Percentiles rank a stretch among this genome's conserved stretches.
phyloP scores from a whole-genome alignment of 2,329 filamentous ascomycete genomes.

The Ceratocystis albifundus region DNA sequence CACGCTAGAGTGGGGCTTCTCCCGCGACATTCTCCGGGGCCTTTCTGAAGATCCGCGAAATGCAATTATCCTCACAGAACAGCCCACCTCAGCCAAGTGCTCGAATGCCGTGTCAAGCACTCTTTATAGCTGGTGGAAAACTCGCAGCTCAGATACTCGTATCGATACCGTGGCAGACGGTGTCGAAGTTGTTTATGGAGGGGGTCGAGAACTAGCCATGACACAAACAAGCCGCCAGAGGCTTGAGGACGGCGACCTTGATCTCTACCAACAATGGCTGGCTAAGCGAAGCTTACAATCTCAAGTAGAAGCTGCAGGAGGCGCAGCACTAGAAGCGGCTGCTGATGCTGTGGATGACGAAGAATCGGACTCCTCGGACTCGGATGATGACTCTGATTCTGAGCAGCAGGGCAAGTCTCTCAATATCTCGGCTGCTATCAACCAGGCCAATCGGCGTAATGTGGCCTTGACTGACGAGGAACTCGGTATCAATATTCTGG shows the following conservation, averaged over 20 bases:
- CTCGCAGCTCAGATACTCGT: constrained; percentile 48
- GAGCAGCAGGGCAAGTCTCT: constrained; percentile 86
- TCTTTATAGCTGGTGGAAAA: constrained; percentile 71
- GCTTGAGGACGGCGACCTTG: constrained; percentile 63
- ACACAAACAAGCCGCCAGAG: constrained; percentile 50
- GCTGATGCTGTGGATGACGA: constrained; percentile 69
- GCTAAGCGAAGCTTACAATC: constrained; percentile 79
- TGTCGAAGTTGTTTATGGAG: constrained; percentile 55
- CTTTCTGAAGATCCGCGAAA: constrained; percentile 70
- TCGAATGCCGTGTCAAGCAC: constrained; percentile 47
- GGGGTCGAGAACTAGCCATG: constrained; percentile 50
- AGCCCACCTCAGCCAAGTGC: constrained; percentile 39
- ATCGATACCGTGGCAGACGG: constrained; percentile 46
- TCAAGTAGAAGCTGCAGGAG: constrained; percentile 55
- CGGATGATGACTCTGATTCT: constrained; percentile 77
- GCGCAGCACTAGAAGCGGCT: constrained; percentile 52
- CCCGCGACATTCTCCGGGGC: constrained; percentile 62
- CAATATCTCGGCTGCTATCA: constrained; percentile 75
- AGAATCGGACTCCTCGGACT: constrained; percentile 71
- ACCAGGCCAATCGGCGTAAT: constrained; percentile 74
- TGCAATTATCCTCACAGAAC: constrained; percentile 76
- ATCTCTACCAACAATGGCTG: constrained; percentile 82
- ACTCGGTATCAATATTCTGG: constrained; percentile 77
- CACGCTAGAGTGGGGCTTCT: constrained; percentile 90
- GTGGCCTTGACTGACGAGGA: constrained; percentile 79